Evolutionary conservation across 1,284 basidiomycete genomes (phyloP).

Genomic region (Puccinia triticina): DNA sequence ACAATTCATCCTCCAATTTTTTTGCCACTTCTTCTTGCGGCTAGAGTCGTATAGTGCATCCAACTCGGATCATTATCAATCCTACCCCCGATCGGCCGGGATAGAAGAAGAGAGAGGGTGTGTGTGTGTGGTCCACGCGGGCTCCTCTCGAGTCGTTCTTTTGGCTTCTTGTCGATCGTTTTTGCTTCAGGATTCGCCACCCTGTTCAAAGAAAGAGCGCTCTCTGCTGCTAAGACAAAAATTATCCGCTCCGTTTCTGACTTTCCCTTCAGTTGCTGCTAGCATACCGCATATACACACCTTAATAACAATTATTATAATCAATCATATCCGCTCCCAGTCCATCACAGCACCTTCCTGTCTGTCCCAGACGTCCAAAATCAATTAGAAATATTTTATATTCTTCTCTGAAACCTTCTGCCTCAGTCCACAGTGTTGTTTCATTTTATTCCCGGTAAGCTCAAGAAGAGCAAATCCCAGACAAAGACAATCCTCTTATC

Average conservation of each 20-base stretch:
- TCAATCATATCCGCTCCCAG: conserved; percentile 2
- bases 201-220: background rate
- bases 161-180: conserved; percentile 2
- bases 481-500: background rate
- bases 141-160: background rate
- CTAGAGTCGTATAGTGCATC: background rate
- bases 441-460: background rate
- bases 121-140: background rate
- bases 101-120: background rate
- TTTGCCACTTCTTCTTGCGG: background rate
- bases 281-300: conserved; percentile 9
- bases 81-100: conserved; percentile 4
- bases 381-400: background rate
- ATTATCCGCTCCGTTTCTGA: conserved; percentile 1
- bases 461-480: background rate
- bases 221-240: background rate
- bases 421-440: background rate
- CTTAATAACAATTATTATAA: background rate
- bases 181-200: background rate
- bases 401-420: background rate
- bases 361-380: background rate
- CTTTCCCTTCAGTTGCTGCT: background rate
- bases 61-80: conserved; percentile 12
- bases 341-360: background rate
- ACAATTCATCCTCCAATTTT: background rate